Evolutionary conservation across 2,329 filamentous ascomycete species (phyloP).

Genomic region (Coleophoma cylindrospora): DNA sequence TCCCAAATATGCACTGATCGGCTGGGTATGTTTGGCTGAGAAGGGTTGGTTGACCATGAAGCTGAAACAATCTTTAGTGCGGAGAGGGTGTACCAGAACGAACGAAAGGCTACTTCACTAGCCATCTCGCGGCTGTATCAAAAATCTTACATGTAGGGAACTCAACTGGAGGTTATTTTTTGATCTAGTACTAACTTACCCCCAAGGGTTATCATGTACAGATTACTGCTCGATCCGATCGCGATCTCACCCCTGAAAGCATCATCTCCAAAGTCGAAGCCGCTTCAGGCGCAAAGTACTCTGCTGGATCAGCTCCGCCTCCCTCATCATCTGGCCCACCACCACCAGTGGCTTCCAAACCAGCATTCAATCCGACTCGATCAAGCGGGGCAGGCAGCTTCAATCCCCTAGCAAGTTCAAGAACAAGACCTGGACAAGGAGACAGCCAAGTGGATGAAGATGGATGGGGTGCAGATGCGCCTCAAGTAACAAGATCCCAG

Average conservation of each 20-base stretch:
- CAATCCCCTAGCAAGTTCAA: slow-evolving; percentile 64
- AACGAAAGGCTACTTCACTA: slow-evolving; percentile 98
- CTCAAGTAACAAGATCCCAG: slow-evolving; percentile 79
- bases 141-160: slow-evolving; percentile 75
- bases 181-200: slow-evolving; percentile 7
- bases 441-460: slow-evolving; percentile 67
- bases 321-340: slow-evolving; percentile 25
- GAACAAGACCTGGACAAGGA: slow-evolving; percentile 48
- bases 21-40: slow-evolving; percentile 54
- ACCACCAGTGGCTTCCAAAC: slow-evolving; percentile 79
- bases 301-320: slow-evolving; percentile 59
- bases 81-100: slow-evolving; percentile 96
- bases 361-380: slow-evolving; percentile 77
- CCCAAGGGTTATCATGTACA: slow-evolving; percentile 86
- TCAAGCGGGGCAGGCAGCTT: slow-evolving; percentile 42
- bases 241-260: slow-evolving; percentile 78
- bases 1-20: slow-evolving; percentile 89
- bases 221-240: slow-evolving; percentile 88
- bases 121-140: slow-evolving; percentile 81
- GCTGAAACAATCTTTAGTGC: slow-evolving; percentile 49
- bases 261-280: slow-evolving; percentile 94
- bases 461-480: slow-evolving; percentile 93
- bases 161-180: background rate
- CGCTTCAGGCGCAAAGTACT: slow-evolving; percentile 93
- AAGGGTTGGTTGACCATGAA: background rate